Evolutionary conservation across 2,329 filamentous ascomycete genomes (phyloP).

Genomic region (Ambrosiella beaveri): DNA sequence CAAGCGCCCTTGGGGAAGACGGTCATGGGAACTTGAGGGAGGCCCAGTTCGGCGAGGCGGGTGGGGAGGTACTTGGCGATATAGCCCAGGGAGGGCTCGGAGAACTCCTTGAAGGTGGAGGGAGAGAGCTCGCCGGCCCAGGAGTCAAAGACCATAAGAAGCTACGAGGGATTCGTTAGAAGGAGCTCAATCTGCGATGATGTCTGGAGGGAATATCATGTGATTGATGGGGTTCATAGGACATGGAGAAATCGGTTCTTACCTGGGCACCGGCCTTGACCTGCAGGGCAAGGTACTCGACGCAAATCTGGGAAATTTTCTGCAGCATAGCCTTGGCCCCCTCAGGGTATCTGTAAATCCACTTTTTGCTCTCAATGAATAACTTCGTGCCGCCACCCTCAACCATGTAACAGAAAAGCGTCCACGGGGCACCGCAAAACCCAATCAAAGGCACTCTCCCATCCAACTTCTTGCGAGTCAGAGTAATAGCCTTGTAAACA

Average conservation of each 20-base stretch:
- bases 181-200: not conserved
- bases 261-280: constrained; percentile 85
- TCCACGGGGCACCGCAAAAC: constrained; percentile 96
- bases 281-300: constrained; percentile 84
- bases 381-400: constrained; percentile 93
- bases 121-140: constrained; percentile 93
- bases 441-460: constrained; percentile 86
- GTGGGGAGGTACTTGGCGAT: constrained; percentile 68
- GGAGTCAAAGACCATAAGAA: constrained; percentile 94
- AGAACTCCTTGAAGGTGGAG: constrained; percentile 64
- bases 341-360: constrained; percentile 79
- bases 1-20: constrained; percentile 97
- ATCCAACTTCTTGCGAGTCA: constrained; percentile 73
- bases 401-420: constrained; percentile 95
- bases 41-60: constrained; percentile 53
- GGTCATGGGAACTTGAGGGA: constrained; percentile 82
- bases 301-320: constrained; percentile 87
- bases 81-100: constrained; percentile 68
- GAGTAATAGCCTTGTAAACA: constrained; percentile 85
- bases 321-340: constrained; percentile 66
- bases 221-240: not conserved
- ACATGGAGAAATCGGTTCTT: constrained; percentile 15
- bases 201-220: not conserved
- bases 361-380: constrained; percentile 87
- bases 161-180: constrained; percentile 24